Evolutionary conservation across 257 asterid genomes (phyloP), one percentile per base, ranked within the genome.

Genomic region (Fraxinus excelsior): DNA sequence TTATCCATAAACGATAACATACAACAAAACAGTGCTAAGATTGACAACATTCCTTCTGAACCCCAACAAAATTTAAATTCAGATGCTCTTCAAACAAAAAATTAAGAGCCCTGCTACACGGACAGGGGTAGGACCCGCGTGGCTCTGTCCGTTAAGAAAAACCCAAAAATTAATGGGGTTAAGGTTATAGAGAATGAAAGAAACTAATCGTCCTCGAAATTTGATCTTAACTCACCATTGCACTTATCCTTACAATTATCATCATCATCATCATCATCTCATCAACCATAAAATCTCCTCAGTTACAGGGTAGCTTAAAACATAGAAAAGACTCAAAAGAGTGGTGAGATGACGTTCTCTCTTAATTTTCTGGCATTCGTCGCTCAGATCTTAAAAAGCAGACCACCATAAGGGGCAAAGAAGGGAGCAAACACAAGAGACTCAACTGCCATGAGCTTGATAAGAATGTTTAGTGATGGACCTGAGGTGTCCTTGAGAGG

Each of bases 391-490:
- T 88, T 90, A 56, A 90, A 88, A 6, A 90, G 86, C 56, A 88
- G 72, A 28, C 93, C 91, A 25, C 91, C 96, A 62, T 90, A 90
- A 73, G 91, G 77, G 64, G 91, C 93, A 38, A 90, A 90, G 87
- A 90, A 90, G 12, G 93, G 91, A 70, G 93, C 96, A 77, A 90
- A 90, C 0, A 90, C 93, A 19, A 90, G 89, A 0, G 96, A 90
- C 64, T 90, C 96, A 10, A 90, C 92, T 1, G 96, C 96, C 96
- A 90, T 88, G 79, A 90, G 96, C 84, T 90, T 90, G 69, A 90
- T 90, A 19, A 88, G 87, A 82, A 90, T 88, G 88, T 87, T 87
- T 32, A 90, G 88, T 11, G 93, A 88, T 60, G 93, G 93, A 14
- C 96, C 93, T 2, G 96, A 90, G 14, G 93, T 88, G 73, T 88